Conservation (phyloP, 495 filamentous ascomycete genomes). For the Durotheca rogersii region DNA sequence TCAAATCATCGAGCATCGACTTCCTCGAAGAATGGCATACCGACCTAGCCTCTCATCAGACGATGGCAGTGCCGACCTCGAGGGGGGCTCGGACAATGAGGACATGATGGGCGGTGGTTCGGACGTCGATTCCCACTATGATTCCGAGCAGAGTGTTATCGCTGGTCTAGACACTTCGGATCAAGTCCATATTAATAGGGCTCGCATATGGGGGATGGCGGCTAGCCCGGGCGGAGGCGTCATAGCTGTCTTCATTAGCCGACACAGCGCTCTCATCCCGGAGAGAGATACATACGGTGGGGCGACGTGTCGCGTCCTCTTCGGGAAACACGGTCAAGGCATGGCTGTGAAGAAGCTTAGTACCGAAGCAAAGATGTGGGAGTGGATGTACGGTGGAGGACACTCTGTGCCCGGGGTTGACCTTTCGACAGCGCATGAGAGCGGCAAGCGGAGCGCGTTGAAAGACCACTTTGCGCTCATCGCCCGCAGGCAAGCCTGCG, state of each 20-base stretch:
- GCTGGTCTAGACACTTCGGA: constrained; percentile 25
- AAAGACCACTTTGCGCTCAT: constrained; percentile 34
- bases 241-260: constrained; percentile 41
- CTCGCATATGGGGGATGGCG: constrained; percentile 48
- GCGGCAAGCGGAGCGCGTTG: constrained; percentile 18
- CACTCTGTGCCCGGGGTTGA: constrained; percentile 41
- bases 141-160: constrained; percentile 24
- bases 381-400: constrained; percentile 51
- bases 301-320: constrained; percentile 41
- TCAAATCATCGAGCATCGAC: constrained; percentile 41
- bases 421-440: neutral
- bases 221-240: constrained; percentile 46
- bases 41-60: neutral
- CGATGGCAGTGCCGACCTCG: constrained; percentile 2
- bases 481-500: constrained; percentile 35
- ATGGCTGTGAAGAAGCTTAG: constrained; percentile 32
- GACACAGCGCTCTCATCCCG: constrained; percentile 41
- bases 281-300: constrained; percentile 48
- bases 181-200: constrained; percentile 45
- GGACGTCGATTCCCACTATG: constrained; percentile 28
- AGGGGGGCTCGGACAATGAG: constrained; percentile 14
- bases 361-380: constrained; percentile 46
- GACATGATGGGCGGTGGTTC: constrained; percentile 23
- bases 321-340: constrained; percentile 34
- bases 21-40: constrained; percentile 32